A percentile compares a stretch with the other conserved stretches of the same genome.
These are phyloP conservation scores for Hirsutella thompsonii DNA, from an alignment of 2,329 filamentous ascomycete genomes.

Conservation along the genomic window DNA sequence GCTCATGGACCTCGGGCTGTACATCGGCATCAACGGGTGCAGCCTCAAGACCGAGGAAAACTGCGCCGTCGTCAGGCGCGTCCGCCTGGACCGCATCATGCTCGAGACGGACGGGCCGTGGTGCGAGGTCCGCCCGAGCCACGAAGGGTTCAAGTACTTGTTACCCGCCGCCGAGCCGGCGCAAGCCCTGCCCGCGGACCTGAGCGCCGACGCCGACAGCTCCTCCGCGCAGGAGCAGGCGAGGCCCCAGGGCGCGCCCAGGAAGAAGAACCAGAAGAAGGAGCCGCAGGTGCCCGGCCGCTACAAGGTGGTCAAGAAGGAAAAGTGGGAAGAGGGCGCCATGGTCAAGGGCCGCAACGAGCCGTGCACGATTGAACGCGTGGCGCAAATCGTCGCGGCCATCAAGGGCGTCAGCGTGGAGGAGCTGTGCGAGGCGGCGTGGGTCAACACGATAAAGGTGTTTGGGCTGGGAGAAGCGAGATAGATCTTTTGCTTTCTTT, in stretches of 20 bases:
- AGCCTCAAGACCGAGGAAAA: constrained; percentile 93
- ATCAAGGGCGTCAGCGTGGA: constrained; percentile 72
- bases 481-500: constrained; percentile 4
- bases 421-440: constrained; percentile 75
- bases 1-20: constrained; percentile 66
- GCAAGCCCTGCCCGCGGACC: constrained; percentile 7
- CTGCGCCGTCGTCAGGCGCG: constrained; percentile 65
- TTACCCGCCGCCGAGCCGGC: constrained; percentile 28
- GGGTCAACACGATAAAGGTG: constrained; percentile 68
- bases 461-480: constrained; percentile 51
- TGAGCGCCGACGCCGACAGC: constrained; percentile 10
- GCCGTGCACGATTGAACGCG: constrained; percentile 71
- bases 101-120: constrained; percentile 96
- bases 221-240: constrained; percentile 6
- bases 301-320: constrained; percentile 85
- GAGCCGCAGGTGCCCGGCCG: constrained; percentile 55
- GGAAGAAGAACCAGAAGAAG: constrained; percentile 38
- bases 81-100: constrained; percentile 72
- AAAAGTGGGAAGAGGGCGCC: constrained; percentile 75
- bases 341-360: constrained; percentile 97
- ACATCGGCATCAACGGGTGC: constrained; percentile 94
- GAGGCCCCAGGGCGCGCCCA: constrained; percentile 16
- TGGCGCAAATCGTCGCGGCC: constrained; percentile 78
- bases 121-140: constrained; percentile 86
- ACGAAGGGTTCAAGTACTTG: constrained; percentile 68